phyloP scores from a whole-genome alignment of 257 asterid species.

The Orobanche coerulescens region DNA sequence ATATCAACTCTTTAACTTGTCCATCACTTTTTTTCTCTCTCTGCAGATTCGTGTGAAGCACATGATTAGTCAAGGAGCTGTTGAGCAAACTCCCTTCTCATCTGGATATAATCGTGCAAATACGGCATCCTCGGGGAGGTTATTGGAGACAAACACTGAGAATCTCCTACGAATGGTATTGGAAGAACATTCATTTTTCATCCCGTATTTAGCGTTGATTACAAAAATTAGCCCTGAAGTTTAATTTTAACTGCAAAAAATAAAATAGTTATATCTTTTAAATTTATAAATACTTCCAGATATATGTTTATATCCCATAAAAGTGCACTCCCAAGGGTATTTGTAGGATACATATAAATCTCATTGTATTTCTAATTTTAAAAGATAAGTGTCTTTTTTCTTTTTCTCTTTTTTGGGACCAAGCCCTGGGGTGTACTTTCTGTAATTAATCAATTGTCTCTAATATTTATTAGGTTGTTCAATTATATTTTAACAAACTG shows the following conservation, averaged over 20 bases:
- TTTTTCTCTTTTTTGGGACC: no score
- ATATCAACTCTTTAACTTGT: conserved; percentile 10
- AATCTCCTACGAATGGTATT: conserved; percentile 86
- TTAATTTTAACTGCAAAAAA: neutral
- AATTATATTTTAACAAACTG: conserved; percentile 19
- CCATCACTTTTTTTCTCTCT: conserved; percentile 13
- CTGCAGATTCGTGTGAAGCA: conserved; percentile 88
- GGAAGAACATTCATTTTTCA: neutral
- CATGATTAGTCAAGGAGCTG: conserved; percentile 80
- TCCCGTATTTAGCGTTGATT: neutral
- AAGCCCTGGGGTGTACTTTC: no score
- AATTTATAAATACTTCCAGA: neutral
- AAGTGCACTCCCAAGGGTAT: neutral
- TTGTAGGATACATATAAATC: neutral
- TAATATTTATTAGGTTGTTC: neutral
- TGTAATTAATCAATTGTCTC: neutral
- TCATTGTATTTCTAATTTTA: neutral
- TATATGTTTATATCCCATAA: neutral
- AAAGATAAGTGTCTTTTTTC: neutral
- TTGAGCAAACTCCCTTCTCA: conserved; percentile 54
- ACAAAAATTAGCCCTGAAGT: neutral
- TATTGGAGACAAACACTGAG: conserved; percentile 82
- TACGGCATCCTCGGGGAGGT: conserved; percentile 56
- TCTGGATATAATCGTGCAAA: conserved; percentile 54
- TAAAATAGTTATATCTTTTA: neutral